Evolutionary conservation across 352 stramenopile species (phyloP).

Genomic region (Phytophthora pluvialis): DNA sequence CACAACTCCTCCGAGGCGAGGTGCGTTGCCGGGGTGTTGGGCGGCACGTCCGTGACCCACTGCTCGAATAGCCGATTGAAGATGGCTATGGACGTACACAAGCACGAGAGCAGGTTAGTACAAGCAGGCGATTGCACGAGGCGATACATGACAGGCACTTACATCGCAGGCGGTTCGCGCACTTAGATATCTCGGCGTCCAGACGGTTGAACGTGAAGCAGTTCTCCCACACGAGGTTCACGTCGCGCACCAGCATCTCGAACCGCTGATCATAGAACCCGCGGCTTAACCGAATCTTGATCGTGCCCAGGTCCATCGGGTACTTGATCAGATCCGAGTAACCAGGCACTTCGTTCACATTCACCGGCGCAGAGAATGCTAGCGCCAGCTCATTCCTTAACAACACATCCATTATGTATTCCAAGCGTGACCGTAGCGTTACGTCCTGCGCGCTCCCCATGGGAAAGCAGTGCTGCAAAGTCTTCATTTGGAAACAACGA

Average conservation of each 20-base stretch:
- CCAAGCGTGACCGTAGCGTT: slow-evolving; percentile 59
- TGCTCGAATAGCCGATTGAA: slow-evolving; percentile 83
- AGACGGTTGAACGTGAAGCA: slow-evolving; percentile 87
- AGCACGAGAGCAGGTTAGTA: slow-evolving; percentile 21
- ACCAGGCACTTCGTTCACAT: slow-evolving; percentile 67
- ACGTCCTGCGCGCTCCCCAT: slow-evolving; percentile 44
- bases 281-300: slow-evolving; percentile 75
- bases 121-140: background rate
- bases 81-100: slow-evolving; percentile 49
- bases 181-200: slow-evolving; percentile 83
- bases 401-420: slow-evolving; percentile 67
- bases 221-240: slow-evolving; percentile 86
- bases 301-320: slow-evolving; percentile 93
- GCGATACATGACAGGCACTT: slow-evolving; percentile 27
- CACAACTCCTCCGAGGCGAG: slow-evolving; percentile 79
- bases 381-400: slow-evolving; percentile 70
- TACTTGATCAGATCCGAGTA: slow-evolving; percentile 75
- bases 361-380: slow-evolving; percentile 75
- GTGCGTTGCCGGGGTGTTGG: slow-evolving; percentile 55
- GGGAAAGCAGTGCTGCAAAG: slow-evolving; percentile 35
- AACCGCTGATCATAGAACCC: slow-evolving; percentile 70
- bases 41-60: slow-evolving; percentile 64
- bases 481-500: slow-evolving; percentile 64
- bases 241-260: slow-evolving; percentile 62
- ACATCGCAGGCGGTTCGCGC: slow-evolving; percentile 80